Base-by-base conservation (phyloP, 2,329 filamentous ascomycete genomes). In the Xylaria sp. region DNA sequence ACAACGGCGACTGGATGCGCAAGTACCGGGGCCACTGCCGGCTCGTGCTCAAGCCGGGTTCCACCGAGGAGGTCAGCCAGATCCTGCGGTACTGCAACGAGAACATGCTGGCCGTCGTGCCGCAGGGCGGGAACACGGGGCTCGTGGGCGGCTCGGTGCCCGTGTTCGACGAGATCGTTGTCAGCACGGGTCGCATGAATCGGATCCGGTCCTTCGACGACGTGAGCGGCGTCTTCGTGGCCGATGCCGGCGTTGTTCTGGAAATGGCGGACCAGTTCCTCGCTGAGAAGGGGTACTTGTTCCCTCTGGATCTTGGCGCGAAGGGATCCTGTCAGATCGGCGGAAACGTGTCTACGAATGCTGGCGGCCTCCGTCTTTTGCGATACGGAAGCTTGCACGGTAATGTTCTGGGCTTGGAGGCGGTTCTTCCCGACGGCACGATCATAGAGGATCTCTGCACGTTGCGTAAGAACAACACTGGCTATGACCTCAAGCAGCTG, bases 1-100 rank as follows among this genome's bases (percentile, higher is more conserved):
- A 94, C 86, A 99, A 99, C 82, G 90, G 91, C 79, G 96, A 99
- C 83, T 99, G 97, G 96, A 98, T 99, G 94, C 91, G 93, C 82
- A 99, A 99, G 83, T 99, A 97, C 84, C 91, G 93, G 70, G 97
- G 96, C 36, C 94, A 98, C 81, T 90, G 93, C 70, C 90, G 91
- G 77, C 84, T 99, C 31, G 94, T 98, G 4, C 83, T 99, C 71
- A 97, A 94, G 82, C 96, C 96, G 12, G 88, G 87, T 61, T 92
- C 89, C 18, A 95, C 93, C 0, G 90, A 95, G 76, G 91, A 99
- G 81, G 93, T 98, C 75, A 97, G 94, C 88, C 88, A 92, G 82
- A 91, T 98, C 68, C 82, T 99, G 75, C 91, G 92, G 80, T 98
- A 98, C 86, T 99, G 96, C 87, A 98, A 98, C 81, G 91, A 97